phyloP scores from a whole-genome alignment of 169 alveolate species.

The Cryptosporidium meleagridis region DNA sequence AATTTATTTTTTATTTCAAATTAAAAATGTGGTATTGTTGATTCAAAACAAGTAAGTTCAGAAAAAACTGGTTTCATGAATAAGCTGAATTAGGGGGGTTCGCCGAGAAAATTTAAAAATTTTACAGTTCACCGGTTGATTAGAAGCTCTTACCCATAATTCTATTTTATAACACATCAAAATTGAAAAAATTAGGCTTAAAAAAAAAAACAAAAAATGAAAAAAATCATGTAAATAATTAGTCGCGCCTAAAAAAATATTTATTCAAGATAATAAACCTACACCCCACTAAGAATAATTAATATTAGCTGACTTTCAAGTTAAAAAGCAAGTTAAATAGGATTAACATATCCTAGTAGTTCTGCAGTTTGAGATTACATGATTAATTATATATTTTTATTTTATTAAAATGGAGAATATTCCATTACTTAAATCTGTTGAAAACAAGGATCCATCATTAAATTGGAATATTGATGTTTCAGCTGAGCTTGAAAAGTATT shows the following conservation, averaged over 20 bases:
- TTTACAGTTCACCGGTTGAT: not conserved
- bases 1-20: not conserved
- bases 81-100: not conserved
- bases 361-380: not conserved
- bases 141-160: not conserved
- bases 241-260: slow-evolving; percentile 35
- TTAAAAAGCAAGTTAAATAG: not conserved
- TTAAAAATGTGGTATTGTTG: not conserved
- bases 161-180: not conserved
- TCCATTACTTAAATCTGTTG: slow-evolving; percentile 50
- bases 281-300: slow-evolving; percentile 44
- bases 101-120: too few species aligned
- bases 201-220: not conserved
- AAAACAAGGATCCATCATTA: slow-evolving; percentile 62
- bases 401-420: slow-evolving; percentile 14
- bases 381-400: not conserved
- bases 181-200: not conserved
- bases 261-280: not conserved
- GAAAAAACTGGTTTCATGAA: not conserved
- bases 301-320: not conserved
- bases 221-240: slow-evolving; percentile 14
- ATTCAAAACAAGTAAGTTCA: not conserved
- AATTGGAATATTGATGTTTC: slow-evolving; percentile 75
- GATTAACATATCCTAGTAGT: not conserved
- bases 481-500: slow-evolving; percentile 59